Base-by-base conservation (phyloP, 768 basidiomycete species). In the Clavulina sp. region DNA sequence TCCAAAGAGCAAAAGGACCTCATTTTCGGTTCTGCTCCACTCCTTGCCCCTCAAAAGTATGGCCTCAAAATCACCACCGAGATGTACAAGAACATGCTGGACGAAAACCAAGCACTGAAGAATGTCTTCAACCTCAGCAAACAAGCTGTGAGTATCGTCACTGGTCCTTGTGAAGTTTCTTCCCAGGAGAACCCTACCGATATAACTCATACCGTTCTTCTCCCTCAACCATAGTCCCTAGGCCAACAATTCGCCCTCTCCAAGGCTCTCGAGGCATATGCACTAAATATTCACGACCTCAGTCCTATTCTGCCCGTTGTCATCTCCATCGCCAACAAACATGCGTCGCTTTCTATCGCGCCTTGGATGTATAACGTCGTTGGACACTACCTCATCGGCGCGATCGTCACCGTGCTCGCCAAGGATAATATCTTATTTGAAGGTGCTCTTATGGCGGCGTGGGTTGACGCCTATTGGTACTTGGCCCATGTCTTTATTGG, bases 341-440 rank as follows among this genome's bases (percentile, higher is more conserved):
- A 60, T 30, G 55, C 59, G n/a, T 55, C 56, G 4, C 54, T 58
- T 5, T 53, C 57, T 38, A 56, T 60, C 33, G 38, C 44, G 6
- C 47, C 57, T 23, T 50, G 54, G 41, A 57, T 57, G 9, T 58
- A 60, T 33, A 52, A 44, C 19, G 55, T 60, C 41, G 59, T 60
- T 4, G 59, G 59, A 3, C 52, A 57, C 24, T 54, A 58, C 48
- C 34, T 60, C 21, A 50, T 60, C 34, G 44, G 53, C 23, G 56
- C 57, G 4, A 56, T 60, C 16, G 52, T 50, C 0, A 47, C 57
- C n/a, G 55, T 60, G 30, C 52, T 60, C 5, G 57, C 57, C 6
- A 13, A 24, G 19, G 58, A 58, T 9, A 56, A 54, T 3, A n/a
- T n/a, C n/a, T n/a, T n/a, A n/a, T 48, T 58, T n/a, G 57, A 56